Conservation (phyloP, 1,139 yeast genomes). For the Geotrichum europaeum region DNA sequence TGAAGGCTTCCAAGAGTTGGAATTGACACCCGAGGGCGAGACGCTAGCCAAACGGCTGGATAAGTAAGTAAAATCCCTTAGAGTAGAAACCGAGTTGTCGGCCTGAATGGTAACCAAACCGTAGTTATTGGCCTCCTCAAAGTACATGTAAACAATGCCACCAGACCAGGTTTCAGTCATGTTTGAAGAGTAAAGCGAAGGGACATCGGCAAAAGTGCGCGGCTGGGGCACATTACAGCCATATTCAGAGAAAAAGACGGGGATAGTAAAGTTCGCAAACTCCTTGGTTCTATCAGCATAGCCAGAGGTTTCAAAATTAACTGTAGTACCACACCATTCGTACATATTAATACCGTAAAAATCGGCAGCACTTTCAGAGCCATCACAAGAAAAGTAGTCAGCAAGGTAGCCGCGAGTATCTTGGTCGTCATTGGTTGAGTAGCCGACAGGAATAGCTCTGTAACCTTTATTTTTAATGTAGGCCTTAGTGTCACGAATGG, state of each 20-base stretch:
- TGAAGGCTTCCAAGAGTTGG: slow-evolving; percentile 44
- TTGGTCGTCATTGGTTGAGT: slow-evolving; percentile 93
- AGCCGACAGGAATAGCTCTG: slow-evolving; percentile 83
- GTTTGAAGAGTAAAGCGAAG: slow-evolving; percentile 40
- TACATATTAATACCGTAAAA: slow-evolving; percentile 97
- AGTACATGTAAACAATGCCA: slow-evolving; percentile 87
- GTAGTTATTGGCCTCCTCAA: slow-evolving; percentile 81
- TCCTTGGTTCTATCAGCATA: slow-evolving; percentile 68
- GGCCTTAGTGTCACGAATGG: slow-evolving; percentile 75
- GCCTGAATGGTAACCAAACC: slow-evolving; percentile 56
- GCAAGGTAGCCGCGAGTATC: slow-evolving; percentile 48
- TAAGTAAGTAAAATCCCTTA: slow-evolving; percentile 56
- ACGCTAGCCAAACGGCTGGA: slow-evolving; percentile 48
- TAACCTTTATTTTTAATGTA: slow-evolving; percentile 57
- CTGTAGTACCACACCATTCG: slow-evolving; percentile 95
- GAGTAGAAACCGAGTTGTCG: slow-evolving; percentile 47
- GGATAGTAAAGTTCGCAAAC: slow-evolving; percentile 60
- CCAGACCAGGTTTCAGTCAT: slow-evolving; percentile 87
- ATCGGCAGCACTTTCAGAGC: slow-evolving; percentile 64
- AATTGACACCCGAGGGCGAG: slow-evolving; percentile 53
- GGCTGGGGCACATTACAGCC: slow-evolving; percentile 76
- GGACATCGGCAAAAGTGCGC: slow-evolving; percentile 72
- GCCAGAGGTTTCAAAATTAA: slow-evolving; percentile 72
- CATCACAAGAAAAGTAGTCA: slow-evolving; percentile 72
- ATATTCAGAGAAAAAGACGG: slow-evolving; percentile 85